Evolutionary conservation across 805 yeast species (phyloP), one percentile per base, ranked within the genome.

Genomic region (Yarrowia sp.): DNA sequence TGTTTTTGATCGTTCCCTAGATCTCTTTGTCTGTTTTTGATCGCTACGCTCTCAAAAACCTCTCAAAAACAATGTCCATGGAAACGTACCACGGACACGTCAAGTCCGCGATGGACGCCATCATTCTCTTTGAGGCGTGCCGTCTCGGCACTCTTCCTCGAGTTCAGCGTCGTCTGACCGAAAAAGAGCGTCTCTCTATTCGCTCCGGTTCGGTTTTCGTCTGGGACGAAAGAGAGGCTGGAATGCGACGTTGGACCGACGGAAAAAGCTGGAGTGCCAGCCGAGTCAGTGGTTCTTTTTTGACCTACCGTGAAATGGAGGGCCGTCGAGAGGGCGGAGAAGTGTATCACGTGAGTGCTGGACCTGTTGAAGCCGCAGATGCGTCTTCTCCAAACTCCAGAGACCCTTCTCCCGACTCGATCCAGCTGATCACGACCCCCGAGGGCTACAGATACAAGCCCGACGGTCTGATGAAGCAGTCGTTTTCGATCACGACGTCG

Each of bases 231-330:
- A 75, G 79, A 13, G 85, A 83, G 66, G 83, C 88, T 42, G 87
- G 84, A 16, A 85, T 87, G 84, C 80, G 84, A 65, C 74, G 92
- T 27, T 87, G 93, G 92, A 87, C 92, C 1, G 93, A 87, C 68
- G 90, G 92, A 18, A 80, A 81, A 65, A 78, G 80, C 32, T 87
- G 93, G 92, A 78, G 84, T 63, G 88, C 91, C 1, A 83, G 88
- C 0, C 77, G 90, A 63, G 90, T 87, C 1, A 78, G 80, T 4
- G 88, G 88, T 4, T 77, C 81, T 1, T 86, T 86, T 68, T 73
- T 86, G 29, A 80, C 83, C 3, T 86, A 86, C 71, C 79, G 81
- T 59, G 90, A 87, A 69, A 80, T 85, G 77, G 85, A 83, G 63
- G 70, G 65, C 16, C 56, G 64, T 27, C 64, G 69, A 7, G 58